Evolutionary conservation across 768 basidiomycete genomes (phyloP).

Genomic region (Leccinum longicurvipes): DNA sequence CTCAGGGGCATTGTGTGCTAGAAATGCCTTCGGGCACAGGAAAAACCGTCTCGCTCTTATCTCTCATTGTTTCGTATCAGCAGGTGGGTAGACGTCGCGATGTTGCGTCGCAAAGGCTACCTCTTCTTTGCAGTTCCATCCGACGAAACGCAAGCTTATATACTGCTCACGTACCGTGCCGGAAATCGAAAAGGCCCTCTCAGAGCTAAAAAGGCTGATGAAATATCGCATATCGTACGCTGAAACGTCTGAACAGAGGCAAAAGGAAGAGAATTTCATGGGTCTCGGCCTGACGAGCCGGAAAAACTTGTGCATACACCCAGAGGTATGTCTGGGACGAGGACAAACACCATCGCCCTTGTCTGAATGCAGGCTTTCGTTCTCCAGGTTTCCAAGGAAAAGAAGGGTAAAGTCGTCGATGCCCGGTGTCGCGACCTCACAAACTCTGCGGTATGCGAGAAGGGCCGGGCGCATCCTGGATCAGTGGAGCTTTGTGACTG

Average conservation of each 20-base stretch:
- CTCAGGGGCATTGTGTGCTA: slow-evolving; percentile 95
- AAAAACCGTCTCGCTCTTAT: slow-evolving; percentile 94
- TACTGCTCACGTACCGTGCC: slow-evolving; percentile 99
- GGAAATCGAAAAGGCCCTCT: slow-evolving; percentile 97
- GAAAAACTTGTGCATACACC: slow-evolving; percentile 95
- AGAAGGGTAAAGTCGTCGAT: slow-evolving; percentile 97
- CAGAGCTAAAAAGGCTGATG: slow-evolving; percentile 92
- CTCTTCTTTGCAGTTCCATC: slow-evolving; percentile 66
- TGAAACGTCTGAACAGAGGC: slow-evolving; percentile 69
- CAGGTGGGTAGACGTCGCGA: slow-evolving; percentile 50
- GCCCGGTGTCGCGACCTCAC: slow-evolving; percentile 96
- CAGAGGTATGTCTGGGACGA: slow-evolving; percentile 58
- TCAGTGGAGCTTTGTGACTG: slow-evolving; percentile 90
- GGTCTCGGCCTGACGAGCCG: slow-evolving; percentile 93
- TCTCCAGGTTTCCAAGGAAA: slow-evolving; percentile 87
- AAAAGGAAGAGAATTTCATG: slow-evolving; percentile 78
- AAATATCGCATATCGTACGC: slow-evolving; percentile 74
- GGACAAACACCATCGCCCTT: not conserved
- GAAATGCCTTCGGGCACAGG: slow-evolving; percentile 99
- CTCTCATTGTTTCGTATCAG: slow-evolving; percentile 96
- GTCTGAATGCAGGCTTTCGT: not conserved
- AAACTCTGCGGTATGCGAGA: slow-evolving; percentile 76
- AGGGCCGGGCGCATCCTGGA: slow-evolving; percentile 81
- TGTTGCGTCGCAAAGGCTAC: not conserved
- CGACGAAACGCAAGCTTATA: slow-evolving; percentile 88